phyloP scores from a whole-genome alignment of 106 monocot species.

The Dioscorea dumetorum region DNA sequence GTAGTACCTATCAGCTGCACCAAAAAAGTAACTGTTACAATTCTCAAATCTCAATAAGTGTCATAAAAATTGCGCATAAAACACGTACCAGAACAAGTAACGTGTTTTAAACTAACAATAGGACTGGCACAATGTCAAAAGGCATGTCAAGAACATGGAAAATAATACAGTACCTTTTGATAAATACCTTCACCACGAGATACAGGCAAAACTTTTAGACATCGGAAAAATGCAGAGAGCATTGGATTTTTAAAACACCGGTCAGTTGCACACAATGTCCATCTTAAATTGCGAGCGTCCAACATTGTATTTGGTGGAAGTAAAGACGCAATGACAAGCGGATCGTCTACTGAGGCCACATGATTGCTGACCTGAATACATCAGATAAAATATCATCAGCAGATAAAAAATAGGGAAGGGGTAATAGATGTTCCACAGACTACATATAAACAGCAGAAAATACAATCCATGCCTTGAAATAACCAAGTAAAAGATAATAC shows the following conservation, averaged over 20 bases:
- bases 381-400: neutral
- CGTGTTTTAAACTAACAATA: no score
- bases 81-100: no score
- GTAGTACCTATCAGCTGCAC: no score
- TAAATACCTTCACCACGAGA: conserved; percentile 92
- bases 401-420: neutral
- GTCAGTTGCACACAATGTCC: conserved; percentile 89
- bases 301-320: conserved; percentile 73
- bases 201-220: conserved; percentile 87
- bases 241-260: conserved; percentile 73
- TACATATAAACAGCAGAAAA: neutral
- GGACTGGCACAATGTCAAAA: no score
- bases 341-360: conserved; percentile 89
- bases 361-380: conserved; percentile 76
- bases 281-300: conserved; percentile 74
- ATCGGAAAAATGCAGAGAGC: conserved; percentile 70
- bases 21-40: no score
- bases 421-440: neutral
- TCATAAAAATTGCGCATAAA: no score
- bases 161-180: conserved; percentile 55
- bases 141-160: no score
- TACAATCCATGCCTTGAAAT: neutral
- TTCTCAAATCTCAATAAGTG: no score
- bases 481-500: neutral
- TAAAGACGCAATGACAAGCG: conserved; percentile 82